Base-by-base conservation (phyloP, 2,329 filamentous ascomycete species). In the Fusarium sulawesiense region DNA sequence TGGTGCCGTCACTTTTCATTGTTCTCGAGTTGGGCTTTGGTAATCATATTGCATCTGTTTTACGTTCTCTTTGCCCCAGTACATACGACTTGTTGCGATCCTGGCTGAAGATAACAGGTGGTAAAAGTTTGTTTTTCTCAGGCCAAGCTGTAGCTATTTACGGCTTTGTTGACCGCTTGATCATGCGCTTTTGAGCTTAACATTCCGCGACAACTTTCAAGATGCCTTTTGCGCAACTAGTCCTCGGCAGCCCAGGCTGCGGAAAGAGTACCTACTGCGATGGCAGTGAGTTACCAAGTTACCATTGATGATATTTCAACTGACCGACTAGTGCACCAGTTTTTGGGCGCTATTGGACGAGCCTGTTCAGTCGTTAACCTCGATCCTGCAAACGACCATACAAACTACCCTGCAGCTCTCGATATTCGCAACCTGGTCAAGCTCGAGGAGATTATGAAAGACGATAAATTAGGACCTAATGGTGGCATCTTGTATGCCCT, bases 181-280 rank as follows among this genome's bases (percentile, higher is more conserved):
- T 44, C 60, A 78, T 78, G 76, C 66, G 32, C 67, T 58, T 67
- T 71, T 77, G 73, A 77, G 53, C 53, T 55, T 42, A 21, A 45
- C 48, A 46, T 48, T 50, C 55, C 45, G 54, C 51, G 50, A 71
- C 55, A 66, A 65, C 68, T 53, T 64, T 27, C 70, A 75, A 75
- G 29, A 89, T 89, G 87, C 86, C 87, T 51, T 89, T 89, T 76
- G 87, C 85, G 63, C 92, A 97, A 83, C 89, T 98, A 45, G 90
- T 97, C 40, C 90, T 97, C 75, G 96, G 96, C n/a, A 95, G 94
- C 72, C 96, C 96, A 9, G 96, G 96, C 76, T 90, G 94, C 30
- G 96, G 96, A 66, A 99, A 99, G 83, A 98, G 94, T 71, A 99
- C 96, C 10, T 98, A 97, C 80, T 98, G 95, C 85, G 93, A 98